phyloP scores from a whole-genome alignment of 345 rosid genomes.

The Populus deltoides region DNA sequence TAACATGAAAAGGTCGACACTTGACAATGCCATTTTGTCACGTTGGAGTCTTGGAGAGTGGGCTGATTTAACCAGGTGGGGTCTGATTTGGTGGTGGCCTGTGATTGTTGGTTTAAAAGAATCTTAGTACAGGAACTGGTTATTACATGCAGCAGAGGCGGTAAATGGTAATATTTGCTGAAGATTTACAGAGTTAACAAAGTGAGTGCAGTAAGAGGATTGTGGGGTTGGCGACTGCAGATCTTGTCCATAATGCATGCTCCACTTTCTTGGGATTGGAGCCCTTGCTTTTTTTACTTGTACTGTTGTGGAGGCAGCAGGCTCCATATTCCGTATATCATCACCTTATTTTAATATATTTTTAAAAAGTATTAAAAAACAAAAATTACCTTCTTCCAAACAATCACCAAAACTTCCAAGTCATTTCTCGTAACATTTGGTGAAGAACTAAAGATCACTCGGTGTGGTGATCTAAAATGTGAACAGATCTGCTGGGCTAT shows the following conservation, averaged over 20 bases:
- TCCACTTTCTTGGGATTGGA: constrained; percentile 19
- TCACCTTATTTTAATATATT: no score
- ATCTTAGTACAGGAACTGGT: background rate
- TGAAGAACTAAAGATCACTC: background rate
- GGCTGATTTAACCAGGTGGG: background rate
- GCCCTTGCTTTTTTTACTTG: background rate
- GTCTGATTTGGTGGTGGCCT: background rate
- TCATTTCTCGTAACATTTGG: no score
- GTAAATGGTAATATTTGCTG: background rate
- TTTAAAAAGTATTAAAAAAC: no score
- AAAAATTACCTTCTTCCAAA: no score
- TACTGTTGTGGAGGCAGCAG: background rate
- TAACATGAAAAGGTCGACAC: background rate
- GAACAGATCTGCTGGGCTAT: background rate
- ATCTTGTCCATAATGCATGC: background rate
- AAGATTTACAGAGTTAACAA: background rate
- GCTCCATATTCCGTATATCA: background rate
- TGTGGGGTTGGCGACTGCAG: background rate
- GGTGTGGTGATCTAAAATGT: background rate
- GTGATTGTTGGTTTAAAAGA: background rate
- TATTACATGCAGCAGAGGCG: background rate
- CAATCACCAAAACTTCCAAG: no score
- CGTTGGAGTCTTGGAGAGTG: background rate
- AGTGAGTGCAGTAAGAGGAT: background rate
- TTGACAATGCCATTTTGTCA: background rate